Base-by-base conservation (phyloP, 306 rosid genomes). In the Hippophae gyantsensis region DNA sequence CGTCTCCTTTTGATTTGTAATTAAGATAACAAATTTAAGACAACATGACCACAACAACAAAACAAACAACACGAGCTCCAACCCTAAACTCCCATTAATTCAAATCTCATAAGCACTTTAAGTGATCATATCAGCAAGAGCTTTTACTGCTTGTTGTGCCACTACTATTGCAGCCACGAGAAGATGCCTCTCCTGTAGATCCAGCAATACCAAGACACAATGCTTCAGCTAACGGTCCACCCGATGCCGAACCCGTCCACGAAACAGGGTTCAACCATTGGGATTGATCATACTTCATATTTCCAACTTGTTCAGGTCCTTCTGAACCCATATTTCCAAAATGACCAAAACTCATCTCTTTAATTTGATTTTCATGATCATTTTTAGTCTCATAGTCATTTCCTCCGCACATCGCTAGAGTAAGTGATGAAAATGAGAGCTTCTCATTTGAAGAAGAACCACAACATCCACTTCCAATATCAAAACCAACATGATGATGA, bases 151-250 rank as follows among this genome's bases (percentile, higher is more conserved):
- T 54, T 47, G 25, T 38, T 55, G 62, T 13, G 61, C 62, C 69
- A 40, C 48, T 62, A 13, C 56, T 56, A 13, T 42, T 40, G 62
- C 62, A 47, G 10, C 63, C 69, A 49, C 11, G 13, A 6, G 64
- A 48, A 53, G 63, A 27, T 7, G 59, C 6, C n/a, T 40, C 55
- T 50, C 58, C 48, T 59, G 64, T 52, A 10, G 77, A 64, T 42
- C 63, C 49, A 42, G 71, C 42, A 57, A 59, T 60, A 38, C 74
- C 74, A 64, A 54, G 79, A 74, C 71, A 74, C 67, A 74, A 60
- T 42, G 79, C 77, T 57, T 73, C 77, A 14, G 72, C 77, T 52
- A 73, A 73, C 9, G 77, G 77, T 54, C 77, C 77, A 57, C 77
- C 77, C 18, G 72, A 72, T 23, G 72, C 50, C 44, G 68, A 58